These are phyloP conservation scores for Amaranthus palmeri DNA, from an alignment of 148 eudicot species.

Conservation along the genomic window DNA sequence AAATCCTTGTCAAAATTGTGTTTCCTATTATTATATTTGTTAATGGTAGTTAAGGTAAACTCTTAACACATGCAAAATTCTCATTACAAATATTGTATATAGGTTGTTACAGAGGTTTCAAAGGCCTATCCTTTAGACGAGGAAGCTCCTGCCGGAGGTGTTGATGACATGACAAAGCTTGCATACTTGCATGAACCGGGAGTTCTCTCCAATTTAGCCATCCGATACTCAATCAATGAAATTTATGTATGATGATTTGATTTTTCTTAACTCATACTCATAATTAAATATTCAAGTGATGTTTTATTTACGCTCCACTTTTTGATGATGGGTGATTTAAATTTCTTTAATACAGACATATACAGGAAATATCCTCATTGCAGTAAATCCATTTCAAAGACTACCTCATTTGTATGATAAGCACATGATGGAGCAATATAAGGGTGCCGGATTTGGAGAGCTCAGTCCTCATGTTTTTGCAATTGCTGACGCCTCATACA, in stretches of 20 bases:
- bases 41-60: not conserved
- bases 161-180: constrained; percentile 98
- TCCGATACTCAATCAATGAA: constrained; percentile 95
- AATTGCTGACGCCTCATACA: constrained; percentile 83
- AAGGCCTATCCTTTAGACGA: constrained; percentile 89
- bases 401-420: constrained; percentile 92
- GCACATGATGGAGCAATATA: constrained; percentile 98
- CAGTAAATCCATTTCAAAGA: constrained; percentile 96
- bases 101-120: constrained; percentile 73
- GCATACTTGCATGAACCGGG: constrained; percentile 98
- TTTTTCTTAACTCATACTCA: not conserved
- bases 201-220: constrained; percentile 76
- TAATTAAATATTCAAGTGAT: not conserved
- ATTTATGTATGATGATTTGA: constrained; percentile 61
- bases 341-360: constrained; percentile 57
- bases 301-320: not conserved
- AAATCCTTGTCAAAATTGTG: not conserved
- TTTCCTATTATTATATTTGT: not conserved
- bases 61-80: not conserved
- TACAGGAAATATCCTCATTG: constrained; percentile 95
- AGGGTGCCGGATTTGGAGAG: constrained; percentile 94
- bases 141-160: constrained; percentile 98
- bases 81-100: constrained; percentile 18
- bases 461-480: constrained; percentile 99
- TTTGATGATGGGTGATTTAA: constrained; percentile 16